Evolutionary conservation across 208 protist species (phyloP).

Genomic region (Acanthamoeba royreba): DNA sequence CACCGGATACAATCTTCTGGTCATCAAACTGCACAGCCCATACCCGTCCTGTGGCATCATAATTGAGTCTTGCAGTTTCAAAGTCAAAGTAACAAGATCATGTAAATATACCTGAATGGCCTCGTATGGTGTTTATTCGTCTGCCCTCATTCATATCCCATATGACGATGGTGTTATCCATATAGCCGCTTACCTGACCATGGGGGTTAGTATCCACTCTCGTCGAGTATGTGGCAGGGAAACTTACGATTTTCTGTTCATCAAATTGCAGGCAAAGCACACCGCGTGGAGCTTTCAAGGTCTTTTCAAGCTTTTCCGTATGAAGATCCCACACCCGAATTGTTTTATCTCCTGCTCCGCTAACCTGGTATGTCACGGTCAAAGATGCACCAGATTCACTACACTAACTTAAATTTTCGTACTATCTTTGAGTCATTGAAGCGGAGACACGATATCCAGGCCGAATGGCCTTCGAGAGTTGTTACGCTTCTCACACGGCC

Average conservation of each 20-base stretch:
- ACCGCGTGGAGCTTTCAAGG: not conserved
- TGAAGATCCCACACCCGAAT: conserved; percentile 1
- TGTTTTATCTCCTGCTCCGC: conserved; percentile 12
- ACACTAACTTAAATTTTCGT: too few species aligned
- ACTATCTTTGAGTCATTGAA: conserved; percentile 8
- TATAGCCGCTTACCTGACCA: conserved; percentile 32
- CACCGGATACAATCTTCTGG: not conserved
- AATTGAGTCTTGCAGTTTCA: not conserved
- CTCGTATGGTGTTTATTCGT: not conserved
- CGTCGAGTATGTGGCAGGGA: too few species aligned
- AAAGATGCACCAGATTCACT: too few species aligned
- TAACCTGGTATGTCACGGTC: too few species aligned
- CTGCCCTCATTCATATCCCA: not conserved
- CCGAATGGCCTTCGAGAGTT: not conserved
- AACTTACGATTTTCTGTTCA: conserved; percentile 33
- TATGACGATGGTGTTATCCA: conserved; percentile 17
- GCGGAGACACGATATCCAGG: not conserved
- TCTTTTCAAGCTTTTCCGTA: not conserved
- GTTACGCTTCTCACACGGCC: not conserved
- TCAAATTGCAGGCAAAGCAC: conserved; percentile 31
- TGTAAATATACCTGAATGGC: not conserved
- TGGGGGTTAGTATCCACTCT: too few species aligned
- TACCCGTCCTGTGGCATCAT: not conserved
- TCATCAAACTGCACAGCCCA: conserved; percentile 18
- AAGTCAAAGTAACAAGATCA: not conserved